Percentiles rank a stretch among this genome's conserved stretches.
Conservation (phyloP, 2,329 filamentous ascomycete species). For the Trichoderma koningii region DNA sequence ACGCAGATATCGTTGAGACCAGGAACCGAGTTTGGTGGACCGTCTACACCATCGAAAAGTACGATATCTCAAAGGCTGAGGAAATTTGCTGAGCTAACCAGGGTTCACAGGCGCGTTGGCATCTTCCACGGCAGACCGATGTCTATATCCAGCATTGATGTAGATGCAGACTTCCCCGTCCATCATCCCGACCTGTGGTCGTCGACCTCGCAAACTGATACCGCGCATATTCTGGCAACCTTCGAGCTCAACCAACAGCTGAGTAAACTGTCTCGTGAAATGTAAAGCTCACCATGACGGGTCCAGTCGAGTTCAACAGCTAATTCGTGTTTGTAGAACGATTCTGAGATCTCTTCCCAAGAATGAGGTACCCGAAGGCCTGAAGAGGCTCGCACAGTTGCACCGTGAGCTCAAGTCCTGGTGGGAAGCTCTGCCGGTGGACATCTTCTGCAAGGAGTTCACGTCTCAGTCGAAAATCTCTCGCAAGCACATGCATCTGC, state of each 20-base stretch:
- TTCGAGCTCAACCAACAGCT: constrained; percentile 43
- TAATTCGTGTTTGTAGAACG: not conserved
- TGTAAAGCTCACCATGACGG: constrained; percentile 34
- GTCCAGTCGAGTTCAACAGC: not conserved
- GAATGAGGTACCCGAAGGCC: constrained; percentile 14
- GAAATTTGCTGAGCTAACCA: constrained; percentile 29
- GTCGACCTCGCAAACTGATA: constrained; percentile 45
- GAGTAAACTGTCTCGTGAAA: constrained; percentile 44
- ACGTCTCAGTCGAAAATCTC: constrained; percentile 45
- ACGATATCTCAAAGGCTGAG: constrained; percentile 25
- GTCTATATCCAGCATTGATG: constrained; percentile 55
- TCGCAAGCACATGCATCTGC: constrained; percentile 53
- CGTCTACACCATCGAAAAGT: constrained; percentile 59
- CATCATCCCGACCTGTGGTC: constrained; percentile 49
- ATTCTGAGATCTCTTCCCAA: constrained; percentile 14
- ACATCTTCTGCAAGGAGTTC: constrained; percentile 42
- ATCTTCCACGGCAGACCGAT: constrained; percentile 58
- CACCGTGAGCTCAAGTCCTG: constrained; percentile 38
- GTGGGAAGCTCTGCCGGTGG: constrained; percentile 43
- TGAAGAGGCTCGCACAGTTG: constrained; percentile 14
- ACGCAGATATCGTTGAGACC: constrained; percentile 52
- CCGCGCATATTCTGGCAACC: constrained; percentile 50
- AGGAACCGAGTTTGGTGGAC: constrained; percentile 61
- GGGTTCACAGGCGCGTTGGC: constrained; percentile 50
- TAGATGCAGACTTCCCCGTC: constrained; percentile 55